These are phyloP conservation scores for Chlorella sp. DNA, from an alignment of 139 green algal genomes.

Conservation along the genomic window DNA sequence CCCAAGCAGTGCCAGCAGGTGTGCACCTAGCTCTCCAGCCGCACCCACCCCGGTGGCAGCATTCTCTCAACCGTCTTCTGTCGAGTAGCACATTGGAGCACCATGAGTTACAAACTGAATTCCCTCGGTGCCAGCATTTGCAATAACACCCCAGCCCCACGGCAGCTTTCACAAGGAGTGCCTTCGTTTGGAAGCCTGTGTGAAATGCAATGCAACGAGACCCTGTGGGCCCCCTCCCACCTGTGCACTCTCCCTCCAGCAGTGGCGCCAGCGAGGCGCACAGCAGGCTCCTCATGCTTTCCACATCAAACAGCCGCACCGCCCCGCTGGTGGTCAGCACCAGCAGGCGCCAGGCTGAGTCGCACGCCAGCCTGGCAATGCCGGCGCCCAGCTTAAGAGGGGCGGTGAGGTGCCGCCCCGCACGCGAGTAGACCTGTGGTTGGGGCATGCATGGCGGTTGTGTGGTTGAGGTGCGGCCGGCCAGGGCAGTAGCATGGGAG, in stretches of 20 bases:
- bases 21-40: neutral
- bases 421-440: conserved; percentile 67
- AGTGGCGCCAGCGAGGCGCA: conserved; percentile 47
- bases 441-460: neutral
- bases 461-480: neutral
- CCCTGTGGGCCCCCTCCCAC: neutral
- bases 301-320: conserved; percentile 52
- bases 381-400: conserved; percentile 61
- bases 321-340: conserved; percentile 44
- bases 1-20: too few species aligned
- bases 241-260: conserved; percentile 32
- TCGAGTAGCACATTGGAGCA: too few species aligned
- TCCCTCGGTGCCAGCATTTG: too few species aligned
- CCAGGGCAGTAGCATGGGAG: neutral
- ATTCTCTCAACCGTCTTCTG: neutral
- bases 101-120: too few species aligned
- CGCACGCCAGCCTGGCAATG: conserved; percentile 41
- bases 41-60: neutral
- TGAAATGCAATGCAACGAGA: neutral
- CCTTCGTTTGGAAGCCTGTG: too few species aligned
- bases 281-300: conserved; percentile 17
- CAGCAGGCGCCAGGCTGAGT: conserved; percentile 49
- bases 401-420: conserved; percentile 62
- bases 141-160: too few species aligned
- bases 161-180: too few species aligned